A percentile compares a stretch with the other conserved stretches of the same genome.
Conservation (phyloP, 1,284 basidiomycete genomes). For the Ustilago esculenta region DNA sequence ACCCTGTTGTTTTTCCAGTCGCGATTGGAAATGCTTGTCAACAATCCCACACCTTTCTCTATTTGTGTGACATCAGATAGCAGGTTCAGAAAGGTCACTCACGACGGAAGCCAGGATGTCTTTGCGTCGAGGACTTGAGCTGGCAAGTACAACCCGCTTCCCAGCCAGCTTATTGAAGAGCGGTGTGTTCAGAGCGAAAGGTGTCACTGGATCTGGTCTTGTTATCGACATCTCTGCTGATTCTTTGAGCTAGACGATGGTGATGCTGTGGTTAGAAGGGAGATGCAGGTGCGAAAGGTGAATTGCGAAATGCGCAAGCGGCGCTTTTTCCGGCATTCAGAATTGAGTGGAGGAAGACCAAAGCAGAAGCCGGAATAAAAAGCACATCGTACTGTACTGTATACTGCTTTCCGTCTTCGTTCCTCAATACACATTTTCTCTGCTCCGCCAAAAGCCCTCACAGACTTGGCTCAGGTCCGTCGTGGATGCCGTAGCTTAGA, state of each 20-base stretch:
- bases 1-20: constrained; percentile 77
- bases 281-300: not conserved
- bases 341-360: constrained; percentile 1
- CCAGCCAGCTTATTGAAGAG: constrained; percentile 59
- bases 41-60: no score
- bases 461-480: no score
- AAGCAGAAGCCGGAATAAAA: no score
- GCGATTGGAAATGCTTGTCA: no score
- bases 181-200: constrained; percentile 54
- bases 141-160: constrained; percentile 60
- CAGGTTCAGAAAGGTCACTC: constrained; percentile 22
- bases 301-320: not conserved
- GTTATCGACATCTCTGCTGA: constrained; percentile 14
- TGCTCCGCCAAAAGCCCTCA: no score
- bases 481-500: no score
- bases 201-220: constrained; percentile 34
- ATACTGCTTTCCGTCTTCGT: no score
- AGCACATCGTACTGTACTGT: no score
- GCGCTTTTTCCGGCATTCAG: constrained; percentile 19
- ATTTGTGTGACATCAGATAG: no score
- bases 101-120: constrained; percentile 61
- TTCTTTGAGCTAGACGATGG: no score
- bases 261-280: not conserved
- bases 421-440: no score
- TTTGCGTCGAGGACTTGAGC: constrained; percentile 55